Base-by-base conservation (phyloP, 768 basidiomycete genomes). In the Boletus vermiculosoides region DNA sequence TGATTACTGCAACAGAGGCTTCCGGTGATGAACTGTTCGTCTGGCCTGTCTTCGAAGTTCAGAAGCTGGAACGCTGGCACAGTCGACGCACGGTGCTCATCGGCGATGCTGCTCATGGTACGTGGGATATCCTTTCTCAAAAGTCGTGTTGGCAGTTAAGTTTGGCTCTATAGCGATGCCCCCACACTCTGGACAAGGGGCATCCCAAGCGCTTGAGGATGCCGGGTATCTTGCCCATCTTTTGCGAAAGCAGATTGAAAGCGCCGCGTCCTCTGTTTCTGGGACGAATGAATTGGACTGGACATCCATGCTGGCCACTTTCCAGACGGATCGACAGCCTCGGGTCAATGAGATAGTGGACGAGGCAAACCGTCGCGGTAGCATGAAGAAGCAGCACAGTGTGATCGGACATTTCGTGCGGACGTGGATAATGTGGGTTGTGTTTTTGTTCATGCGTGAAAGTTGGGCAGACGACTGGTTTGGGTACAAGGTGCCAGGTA, bases 41-140 rank as follows among this genome's bases (percentile, higher is more conserved):
- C 34, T 73, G 67, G 70, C 70, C 70, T n/a, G 36, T 69, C 22
- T 73, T 62, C 22, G 60, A 62, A 45, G 59, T 70, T 5, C 56
- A 54, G 28, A 71, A 56, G 45, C 59, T 71, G 41, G 54, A 63
- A 39, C 58, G 30, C 28, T 67, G 67, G 70, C 58, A 70, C 39
- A 61, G 69, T 49, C 56, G 51, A 45, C 61, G 61, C 10, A 60
- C 66, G 33, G 63, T 73, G 8, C 62, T 71, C n/a, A 60, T 73
- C 23, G 70, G 70, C 3, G 71, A 71, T n/a, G 70, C 70, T 45
- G 69, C 67, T 45, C 70, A 73, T 57, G 69, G 70, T 71, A 50
- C 4, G 66, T 58, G 31, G 25, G 15, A 18, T 39, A 10, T 25
- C 20, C 4, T 50, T 18, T 41, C 8, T 33, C 3, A 7, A 2